Conservation (phyloP, 2,329 filamentous ascomycete species). For the Cladophialophora bantiana region DNA sequence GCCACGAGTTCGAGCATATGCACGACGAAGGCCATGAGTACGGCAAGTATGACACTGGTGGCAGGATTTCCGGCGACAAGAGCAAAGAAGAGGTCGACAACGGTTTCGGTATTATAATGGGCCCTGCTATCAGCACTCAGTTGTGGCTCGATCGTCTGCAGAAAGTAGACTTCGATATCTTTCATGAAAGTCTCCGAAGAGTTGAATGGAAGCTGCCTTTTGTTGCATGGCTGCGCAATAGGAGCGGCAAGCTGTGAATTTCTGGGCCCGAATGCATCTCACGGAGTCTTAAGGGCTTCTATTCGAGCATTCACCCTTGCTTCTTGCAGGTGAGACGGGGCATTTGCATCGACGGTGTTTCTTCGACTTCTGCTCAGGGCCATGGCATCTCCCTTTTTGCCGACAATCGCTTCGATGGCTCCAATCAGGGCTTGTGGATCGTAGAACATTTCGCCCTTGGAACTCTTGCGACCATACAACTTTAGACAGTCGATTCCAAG, state of each 20-base stretch:
- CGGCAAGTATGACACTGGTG: slow-evolving; percentile 50
- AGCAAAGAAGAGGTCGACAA: slow-evolving; percentile 62
- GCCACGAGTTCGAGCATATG: slow-evolving; percentile 88
- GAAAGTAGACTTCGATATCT: slow-evolving; percentile 82
- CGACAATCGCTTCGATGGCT: slow-evolving; percentile 78
- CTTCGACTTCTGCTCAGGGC: slow-evolving; percentile 57
- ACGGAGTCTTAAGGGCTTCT: slow-evolving; percentile 1
- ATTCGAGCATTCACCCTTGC: slow-evolving; percentile 8
- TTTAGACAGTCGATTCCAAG: slow-evolving; percentile 72
- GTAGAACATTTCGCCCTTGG: slow-evolving; percentile 68
- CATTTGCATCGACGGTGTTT: slow-evolving; percentile 60
- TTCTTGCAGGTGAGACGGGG: slow-evolving; percentile 13
- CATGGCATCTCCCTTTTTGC: slow-evolving; percentile 64
- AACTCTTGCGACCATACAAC: slow-evolving; percentile 72
- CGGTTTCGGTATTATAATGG: slow-evolving; percentile 72
- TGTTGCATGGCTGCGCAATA: slow-evolving; percentile 71
- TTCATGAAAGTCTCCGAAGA: slow-evolving; percentile 67
- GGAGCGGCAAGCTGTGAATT: slow-evolving; percentile 57
- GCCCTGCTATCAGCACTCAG: slow-evolving; percentile 75
- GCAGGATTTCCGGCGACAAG: slow-evolving; percentile 32
- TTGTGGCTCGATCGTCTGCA: slow-evolving; percentile 82
- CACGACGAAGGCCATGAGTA: slow-evolving; percentile 74
- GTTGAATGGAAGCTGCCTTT: slow-evolving; percentile 87
- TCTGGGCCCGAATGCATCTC: background rate
- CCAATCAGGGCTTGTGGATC: slow-evolving; percentile 77